A percentile compares a stretch with the other conserved stretches of the same genome.
Conservation (phyloP, 2,329 filamentous ascomycete species). For the Eurotiales sp. region DNA sequence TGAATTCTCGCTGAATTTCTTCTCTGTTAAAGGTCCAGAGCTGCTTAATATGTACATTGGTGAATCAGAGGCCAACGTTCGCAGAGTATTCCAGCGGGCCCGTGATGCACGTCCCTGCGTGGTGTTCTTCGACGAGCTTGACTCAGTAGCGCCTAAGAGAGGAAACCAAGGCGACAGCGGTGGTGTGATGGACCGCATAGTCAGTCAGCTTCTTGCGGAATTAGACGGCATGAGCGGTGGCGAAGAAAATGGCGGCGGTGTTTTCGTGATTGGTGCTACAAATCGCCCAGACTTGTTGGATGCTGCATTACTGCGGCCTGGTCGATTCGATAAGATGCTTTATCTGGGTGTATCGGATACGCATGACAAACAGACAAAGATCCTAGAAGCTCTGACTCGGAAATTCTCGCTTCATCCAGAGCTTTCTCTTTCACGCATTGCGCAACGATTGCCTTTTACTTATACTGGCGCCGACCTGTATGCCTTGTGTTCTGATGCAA, state of each 20-base stretch:
- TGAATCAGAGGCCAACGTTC: slow-evolving; percentile 99
- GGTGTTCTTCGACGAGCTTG: slow-evolving; percentile 96
- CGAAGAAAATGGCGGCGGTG: slow-evolving; percentile 71
- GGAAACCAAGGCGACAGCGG: slow-evolving; percentile 97
- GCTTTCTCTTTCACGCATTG: slow-evolving; percentile 70
- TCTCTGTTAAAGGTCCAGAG: slow-evolving; percentile 97
- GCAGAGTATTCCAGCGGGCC: slow-evolving; percentile 98
- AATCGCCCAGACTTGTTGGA: slow-evolving; percentile 93
- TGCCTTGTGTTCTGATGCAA: slow-evolving; percentile 92
- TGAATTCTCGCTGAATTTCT: slow-evolving; percentile 98
- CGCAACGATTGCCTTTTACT: slow-evolving; percentile 79
- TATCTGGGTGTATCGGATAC: slow-evolving; percentile 96
- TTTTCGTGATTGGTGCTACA: slow-evolving; percentile 95
- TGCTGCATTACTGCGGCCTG: slow-evolving; percentile 80
- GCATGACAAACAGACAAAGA: slow-evolving; percentile 91
- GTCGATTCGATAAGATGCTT: slow-evolving; percentile 96
- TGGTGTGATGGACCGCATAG: slow-evolving; percentile 97
- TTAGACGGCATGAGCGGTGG: slow-evolving; percentile 97
- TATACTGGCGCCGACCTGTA: slow-evolving; percentile 98
- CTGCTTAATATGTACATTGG: slow-evolving; percentile 99
- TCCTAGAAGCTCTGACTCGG: slow-evolving; percentile 86
- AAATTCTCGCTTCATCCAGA: slow-evolving; percentile 85
- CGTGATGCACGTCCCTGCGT: slow-evolving; percentile 95
- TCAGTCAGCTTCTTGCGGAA: slow-evolving; percentile 90
- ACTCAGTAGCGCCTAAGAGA: slow-evolving; percentile 93